Evolutionary conservation across 2,329 filamentous ascomycete genomes (phyloP), one percentile per base, ranked within the genome.

Genomic region (Xylaria multiplex): DNA sequence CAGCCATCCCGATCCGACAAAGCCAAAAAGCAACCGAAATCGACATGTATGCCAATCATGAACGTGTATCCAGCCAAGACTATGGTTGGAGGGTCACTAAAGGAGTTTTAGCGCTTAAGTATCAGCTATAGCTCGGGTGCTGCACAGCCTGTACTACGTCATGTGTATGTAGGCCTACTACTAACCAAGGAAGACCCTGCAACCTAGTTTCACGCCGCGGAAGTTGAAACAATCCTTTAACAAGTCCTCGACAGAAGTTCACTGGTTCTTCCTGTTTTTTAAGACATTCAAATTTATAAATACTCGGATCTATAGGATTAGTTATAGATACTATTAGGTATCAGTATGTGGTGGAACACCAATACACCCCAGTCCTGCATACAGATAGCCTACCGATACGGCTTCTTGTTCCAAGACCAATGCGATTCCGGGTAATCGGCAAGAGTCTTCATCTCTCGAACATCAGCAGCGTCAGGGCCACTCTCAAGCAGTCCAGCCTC

Each of bases 401-500:
- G 54, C 46, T 57, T 68, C 49, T 58, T 27, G 35, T 69, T 68
- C 67, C 69, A 73, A 16, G 67, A 70, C 71, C 71, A 73, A 61
- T 81, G 76, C 57, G 62, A 63, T 55, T 70, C 71, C 11, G 77
- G 73, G 58, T 77, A 67, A 9, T 68, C 66, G 52, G 75, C 53
- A 14, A 81, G 52, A 4, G 71, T 73, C 8, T 73, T 67, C 78
- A 79, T 81, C 30, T 78, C 69, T 64, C 54, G 43, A 66, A 79
- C 69, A 64, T 77, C 79, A 5, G 57, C 57, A 8, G 77, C 71
- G 65, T 74, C 75, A 9, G 63, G 61, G 5, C 79, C 80, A 69
- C 80, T 77, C 48, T 81, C 81, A 62, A 80, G 68, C 16, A 76
- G 55, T 3, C 78, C 72, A 8, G 75, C 73, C 52, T 79, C 75